Conservation (phyloP, 2,329 filamentous ascomycete genomes). For the Talaromyces sp. region DNA sequence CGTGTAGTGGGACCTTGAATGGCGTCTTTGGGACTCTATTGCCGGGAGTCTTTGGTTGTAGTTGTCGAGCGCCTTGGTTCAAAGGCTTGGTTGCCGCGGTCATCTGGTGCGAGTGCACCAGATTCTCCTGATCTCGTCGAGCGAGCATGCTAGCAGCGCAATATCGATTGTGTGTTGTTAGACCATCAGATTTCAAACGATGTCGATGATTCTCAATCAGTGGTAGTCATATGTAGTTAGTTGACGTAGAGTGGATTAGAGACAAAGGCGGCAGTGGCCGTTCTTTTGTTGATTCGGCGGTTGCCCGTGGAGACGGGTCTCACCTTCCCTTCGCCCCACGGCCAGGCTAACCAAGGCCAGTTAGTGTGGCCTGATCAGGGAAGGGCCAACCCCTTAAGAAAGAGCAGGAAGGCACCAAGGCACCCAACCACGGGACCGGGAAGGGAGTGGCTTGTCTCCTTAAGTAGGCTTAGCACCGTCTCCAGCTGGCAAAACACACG, state of each 20-base stretch:
- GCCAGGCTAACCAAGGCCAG: background rate
- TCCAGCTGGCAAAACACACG: conserved; percentile 17
- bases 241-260: background rate
- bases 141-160: conserved; percentile 61
- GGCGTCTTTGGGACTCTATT: conserved; percentile 76
- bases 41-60: conserved; percentile 74
- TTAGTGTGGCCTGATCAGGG: background rate
- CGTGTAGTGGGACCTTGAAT: conserved; percentile 70
- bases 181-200: background rate
- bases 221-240: background rate
- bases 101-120: conserved; percentile 70
- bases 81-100: conserved; percentile 67
- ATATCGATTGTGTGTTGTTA: background rate
- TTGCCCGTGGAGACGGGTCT: conserved; percentile 39
- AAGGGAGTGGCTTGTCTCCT: conserved; percentile 13
- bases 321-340: conserved; percentile 10
- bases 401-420: conserved; percentile 11
- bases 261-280: conserved; percentile 24
- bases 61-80: conserved; percentile 60
- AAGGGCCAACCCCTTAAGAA: conserved; percentile 8
- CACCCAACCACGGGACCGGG: conserved; percentile 4
- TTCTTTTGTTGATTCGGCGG: conserved; percentile 29
- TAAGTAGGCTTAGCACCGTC: conserved; percentile 23
- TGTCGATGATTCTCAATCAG: background rate
- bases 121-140: conserved; percentile 81